phyloP scores from a whole-genome alignment of 2,329 filamentous ascomycete species.

The Fusarium graminum region DNA sequence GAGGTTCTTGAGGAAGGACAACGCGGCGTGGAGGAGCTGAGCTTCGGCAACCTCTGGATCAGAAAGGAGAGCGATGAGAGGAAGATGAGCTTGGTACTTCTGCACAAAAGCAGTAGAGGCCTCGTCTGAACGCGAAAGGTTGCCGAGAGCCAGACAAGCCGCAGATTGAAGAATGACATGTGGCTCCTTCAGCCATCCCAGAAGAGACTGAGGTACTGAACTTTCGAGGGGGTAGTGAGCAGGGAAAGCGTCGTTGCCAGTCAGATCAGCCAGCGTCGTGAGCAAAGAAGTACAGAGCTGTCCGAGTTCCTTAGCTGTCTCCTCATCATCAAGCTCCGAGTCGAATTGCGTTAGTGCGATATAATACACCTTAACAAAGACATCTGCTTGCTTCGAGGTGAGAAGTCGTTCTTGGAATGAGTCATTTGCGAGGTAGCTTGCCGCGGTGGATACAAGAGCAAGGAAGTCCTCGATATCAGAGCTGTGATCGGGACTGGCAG shows the following conservation, averaged over 20 bases:
- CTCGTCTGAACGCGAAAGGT: slow-evolving; percentile 70
- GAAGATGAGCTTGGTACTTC: slow-evolving; percentile 56
- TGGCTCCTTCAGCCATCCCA: slow-evolving; percentile 61
- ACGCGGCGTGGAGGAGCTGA: slow-evolving; percentile 68
- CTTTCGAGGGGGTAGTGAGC: slow-evolving; percentile 58
- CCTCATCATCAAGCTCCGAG: slow-evolving; percentile 60
- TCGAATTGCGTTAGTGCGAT: slow-evolving; percentile 61
- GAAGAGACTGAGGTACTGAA: slow-evolving; percentile 57
- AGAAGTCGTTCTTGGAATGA: slow-evolving; percentile 65
- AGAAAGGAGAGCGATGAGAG: slow-evolving; percentile 61
- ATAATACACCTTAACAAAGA: slow-evolving; percentile 64
- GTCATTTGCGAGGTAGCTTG: slow-evolving; percentile 68
- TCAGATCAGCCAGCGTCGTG: slow-evolving; percentile 65
- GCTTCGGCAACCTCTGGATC: slow-evolving; percentile 57
- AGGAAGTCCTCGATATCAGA: slow-evolving; percentile 68
- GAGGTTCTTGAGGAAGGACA: slow-evolving; percentile 75
- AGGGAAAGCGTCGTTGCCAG: slow-evolving; percentile 63
- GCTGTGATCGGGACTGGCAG: slow-evolving; percentile 55
- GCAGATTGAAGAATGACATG: slow-evolving; percentile 65
- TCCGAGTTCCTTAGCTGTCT: slow-evolving; percentile 59
- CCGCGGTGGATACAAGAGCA: slow-evolving; percentile 63
- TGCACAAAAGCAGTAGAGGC: slow-evolving; percentile 65
- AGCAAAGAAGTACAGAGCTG: slow-evolving; percentile 65
- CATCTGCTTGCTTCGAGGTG: slow-evolving; percentile 53
- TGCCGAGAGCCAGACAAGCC: slow-evolving; percentile 72